Evolutionary conservation across 345 rosid species (phyloP), one percentile per base, ranked within the genome.

Genomic region (Linum trigynum): DNA sequence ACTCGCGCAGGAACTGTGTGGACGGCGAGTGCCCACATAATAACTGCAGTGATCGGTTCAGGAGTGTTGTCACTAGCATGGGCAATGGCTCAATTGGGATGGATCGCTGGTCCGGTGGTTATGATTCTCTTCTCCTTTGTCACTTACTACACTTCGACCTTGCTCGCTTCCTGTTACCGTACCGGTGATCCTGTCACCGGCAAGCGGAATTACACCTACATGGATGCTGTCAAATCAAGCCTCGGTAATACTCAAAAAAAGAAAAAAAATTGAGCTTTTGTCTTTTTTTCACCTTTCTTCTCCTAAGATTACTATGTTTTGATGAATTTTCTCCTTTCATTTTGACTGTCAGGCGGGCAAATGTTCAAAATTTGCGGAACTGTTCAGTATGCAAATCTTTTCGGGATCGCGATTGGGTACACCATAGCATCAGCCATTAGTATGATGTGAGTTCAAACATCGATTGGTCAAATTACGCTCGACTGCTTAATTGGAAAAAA

Each of bases 221-320:
- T 57, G 61, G 61, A 57, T 37, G 61, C 61, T 57, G 61, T 57
- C 61, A 57, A 37, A 37, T 17, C 61, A 32, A 57, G 37, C 61
- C 61, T 57, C 3, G 38, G 61, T 57, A 57, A 1, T 6, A 57
- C 23, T 37, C 35, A n/a, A n/a, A n/a, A n/a, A n/a, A n/a, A n/a
- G n/a, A 23, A 23, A 23, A 23, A 23, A 23, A 23, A 23, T 23
- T 23, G 1, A 23, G 32, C 32, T 23, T 23, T 10, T 37, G 5
- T 17, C 36, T n/a, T 48, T 6, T 6, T 9, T 37, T 14, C 59
- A 56, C 11, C 3, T 23, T 57, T 16, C 11, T 5, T 57, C 23
- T 57, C 23, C 5, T 17, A 8, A 3, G 16, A 3, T 12, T 57
- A 2, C 53, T 3, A 2, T 48, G 53, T 48, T 48, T 23, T 23